Percentiles rank a stretch among this genome's conserved stretches.
These are phyloP conservation scores for Leccinum pellstonianum DNA, from an alignment of 768 basidiomycete genomes.

Conservation along the genomic window DNA sequence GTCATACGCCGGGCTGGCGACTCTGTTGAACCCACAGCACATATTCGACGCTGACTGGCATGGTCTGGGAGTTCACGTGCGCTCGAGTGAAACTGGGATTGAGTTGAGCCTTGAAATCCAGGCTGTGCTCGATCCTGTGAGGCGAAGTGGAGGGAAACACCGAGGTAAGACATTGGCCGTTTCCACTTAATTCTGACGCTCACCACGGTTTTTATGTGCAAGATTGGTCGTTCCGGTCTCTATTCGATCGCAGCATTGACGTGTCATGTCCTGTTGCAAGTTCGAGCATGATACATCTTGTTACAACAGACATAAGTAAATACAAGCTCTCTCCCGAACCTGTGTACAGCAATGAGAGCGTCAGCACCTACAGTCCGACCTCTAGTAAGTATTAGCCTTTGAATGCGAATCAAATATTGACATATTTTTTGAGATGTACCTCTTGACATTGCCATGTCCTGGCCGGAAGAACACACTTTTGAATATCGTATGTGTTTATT, in stretches of 20 bases:
- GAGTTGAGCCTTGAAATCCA: constrained; percentile 71
- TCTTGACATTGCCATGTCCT: constrained; percentile 57
- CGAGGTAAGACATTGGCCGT: constrained; percentile 47
- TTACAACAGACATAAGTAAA: constrained; percentile 40
- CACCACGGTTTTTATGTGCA: constrained; percentile 6
- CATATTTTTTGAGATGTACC: constrained; percentile 28
- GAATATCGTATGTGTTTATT: constrained; percentile 49
- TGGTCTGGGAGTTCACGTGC: constrained; percentile 77
- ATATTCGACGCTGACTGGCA: constrained; percentile 94
- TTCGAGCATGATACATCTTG: constrained; percentile 53
- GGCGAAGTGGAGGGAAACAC: constrained; percentile 45
- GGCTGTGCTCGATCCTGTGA: constrained; percentile 76
- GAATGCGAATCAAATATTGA: not conserved
- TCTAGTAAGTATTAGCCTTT: constrained; percentile 36
- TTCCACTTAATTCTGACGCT: not conserved
- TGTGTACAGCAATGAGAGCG: constrained; percentile 29
- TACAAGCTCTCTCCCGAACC: constrained; percentile 58
- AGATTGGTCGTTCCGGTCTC: constrained; percentile 74
- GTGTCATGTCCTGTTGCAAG: constrained; percentile 67
- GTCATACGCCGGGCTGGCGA: constrained; percentile 78
- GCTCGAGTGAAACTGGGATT: constrained; percentile 57
- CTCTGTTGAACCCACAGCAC: constrained; percentile 78
- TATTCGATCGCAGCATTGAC: constrained; percentile 69
- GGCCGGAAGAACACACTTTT: constrained; percentile 51
- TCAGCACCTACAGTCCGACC: constrained; percentile 49